A percentile compares a stretch with the other conserved stretches of the same genome.
Conservation (phyloP, 345 rosid species). For the Laguncularia racemosa region DNA sequence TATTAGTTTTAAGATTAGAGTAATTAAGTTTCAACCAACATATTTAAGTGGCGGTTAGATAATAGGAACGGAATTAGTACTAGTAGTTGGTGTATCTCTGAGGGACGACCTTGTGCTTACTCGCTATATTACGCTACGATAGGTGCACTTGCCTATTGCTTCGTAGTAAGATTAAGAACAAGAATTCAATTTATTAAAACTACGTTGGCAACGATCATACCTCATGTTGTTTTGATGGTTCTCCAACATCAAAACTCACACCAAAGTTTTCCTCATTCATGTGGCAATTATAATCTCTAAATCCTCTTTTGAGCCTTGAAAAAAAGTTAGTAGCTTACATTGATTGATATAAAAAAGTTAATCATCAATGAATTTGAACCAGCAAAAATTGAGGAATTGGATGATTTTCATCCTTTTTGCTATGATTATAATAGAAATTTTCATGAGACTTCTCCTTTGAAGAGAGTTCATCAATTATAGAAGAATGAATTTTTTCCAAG, state of each 20-base stretch:
- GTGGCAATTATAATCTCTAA: constrained; percentile 66
- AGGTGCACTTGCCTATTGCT: too few species aligned
- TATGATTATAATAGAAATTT: constrained; percentile 6
- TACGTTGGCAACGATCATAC: too few species aligned
- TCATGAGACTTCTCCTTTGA: background rate
- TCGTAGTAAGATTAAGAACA: too few species aligned
- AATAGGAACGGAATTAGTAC: too few species aligned
- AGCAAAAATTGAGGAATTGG: constrained; percentile 33
- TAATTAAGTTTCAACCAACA: too few species aligned
- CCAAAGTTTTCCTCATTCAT: constrained; percentile 68
- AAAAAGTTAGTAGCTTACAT: constrained; percentile 50
- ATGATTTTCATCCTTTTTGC: constrained; percentile 12
- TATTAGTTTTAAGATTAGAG: too few species aligned
- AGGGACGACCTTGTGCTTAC: too few species aligned
- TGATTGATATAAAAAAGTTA: constrained; percentile 67
- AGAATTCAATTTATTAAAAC: too few species aligned
- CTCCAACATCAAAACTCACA: constrained; percentile 49
- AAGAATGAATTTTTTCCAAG: constrained; percentile 30
- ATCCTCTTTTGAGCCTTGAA: constrained; percentile 34
- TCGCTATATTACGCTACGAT: too few species aligned
- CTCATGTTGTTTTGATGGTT: constrained; percentile 19
- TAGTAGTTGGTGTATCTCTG: too few species aligned
- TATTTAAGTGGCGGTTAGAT: too few species aligned
- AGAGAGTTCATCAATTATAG: constrained; percentile 14
- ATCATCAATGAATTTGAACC: constrained; percentile 71